Evolutionary conservation across 768 basidiomycete species (phyloP).

Genomic region (Ramaria sp.): DNA sequence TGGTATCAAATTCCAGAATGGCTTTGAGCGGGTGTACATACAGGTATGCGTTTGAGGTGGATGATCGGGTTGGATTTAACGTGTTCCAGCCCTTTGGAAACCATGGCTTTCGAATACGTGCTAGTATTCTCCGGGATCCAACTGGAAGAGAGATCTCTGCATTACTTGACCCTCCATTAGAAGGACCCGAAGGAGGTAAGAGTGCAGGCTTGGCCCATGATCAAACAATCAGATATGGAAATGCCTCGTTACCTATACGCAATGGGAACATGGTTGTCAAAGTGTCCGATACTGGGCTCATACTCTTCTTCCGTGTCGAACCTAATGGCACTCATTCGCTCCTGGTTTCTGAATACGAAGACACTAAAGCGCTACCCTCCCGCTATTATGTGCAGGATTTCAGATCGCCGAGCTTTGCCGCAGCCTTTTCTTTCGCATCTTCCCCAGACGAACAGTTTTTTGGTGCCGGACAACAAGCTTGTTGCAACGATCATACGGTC

Average conservation of each 20-base stretch:
- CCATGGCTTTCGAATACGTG: constrained; percentile 27
- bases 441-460: constrained; percentile 26
- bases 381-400: constrained; percentile 26
- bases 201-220: constrained; percentile 22
- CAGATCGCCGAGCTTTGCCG: constrained; percentile 21
- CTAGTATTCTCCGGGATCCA: constrained; percentile 24
- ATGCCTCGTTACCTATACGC: constrained; percentile 17
- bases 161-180: constrained; percentile 27
- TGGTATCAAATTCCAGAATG: constrained; percentile 26
- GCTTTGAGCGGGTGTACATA: constrained; percentile 25
- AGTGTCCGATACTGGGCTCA: constrained; percentile 16
- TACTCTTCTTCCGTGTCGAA: constrained; percentile 24
- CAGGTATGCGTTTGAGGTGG: constrained; percentile 17
- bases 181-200: constrained; percentile 21
- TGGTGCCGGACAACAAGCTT: constrained; percentile 28
- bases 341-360: constrained; percentile 22
- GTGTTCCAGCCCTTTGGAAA: constrained; percentile 26
- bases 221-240: constrained; percentile 21
- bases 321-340: constrained; percentile 19
- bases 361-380: constrained; percentile 21
- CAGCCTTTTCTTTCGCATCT: constrained; percentile 23
- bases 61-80: neutral
- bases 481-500: constrained; percentile 26
- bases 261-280: constrained; percentile 21
- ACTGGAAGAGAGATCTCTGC: constrained; percentile 25